Evolutionary conservation across 2,329 filamentous ascomycete genomes (phyloP).

Genomic region (Pseudogymnoascus pannorum): DNA sequence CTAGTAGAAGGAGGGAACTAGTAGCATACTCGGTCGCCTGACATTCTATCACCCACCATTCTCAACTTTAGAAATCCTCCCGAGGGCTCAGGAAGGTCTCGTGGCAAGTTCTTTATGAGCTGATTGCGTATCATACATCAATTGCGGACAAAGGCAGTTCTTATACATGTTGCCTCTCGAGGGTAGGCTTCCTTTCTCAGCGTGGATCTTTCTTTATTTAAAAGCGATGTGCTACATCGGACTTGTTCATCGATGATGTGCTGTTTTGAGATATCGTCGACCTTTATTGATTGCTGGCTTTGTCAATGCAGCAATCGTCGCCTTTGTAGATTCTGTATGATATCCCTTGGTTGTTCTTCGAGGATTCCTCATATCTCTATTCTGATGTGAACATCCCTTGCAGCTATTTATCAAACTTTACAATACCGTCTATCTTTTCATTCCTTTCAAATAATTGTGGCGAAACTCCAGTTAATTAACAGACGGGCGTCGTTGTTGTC

Average conservation of each 20-base stretch:
- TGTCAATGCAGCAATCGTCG: background rate
- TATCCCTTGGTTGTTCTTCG: background rate
- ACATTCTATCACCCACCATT: background rate
- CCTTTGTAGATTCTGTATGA: background rate
- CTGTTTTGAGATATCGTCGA: background rate
- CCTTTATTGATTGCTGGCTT: background rate
- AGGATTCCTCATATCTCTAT: background rate
- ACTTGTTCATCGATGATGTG: background rate
- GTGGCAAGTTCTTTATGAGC: background rate
- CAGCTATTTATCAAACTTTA: background rate
- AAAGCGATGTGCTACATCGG: background rate
- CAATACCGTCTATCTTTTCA: background rate
- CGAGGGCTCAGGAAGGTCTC: background rate
- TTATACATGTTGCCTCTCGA: background rate
- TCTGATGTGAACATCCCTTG: background rate
- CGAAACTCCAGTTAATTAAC: background rate
- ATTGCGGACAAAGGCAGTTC: background rate
- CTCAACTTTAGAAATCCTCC: background rate
- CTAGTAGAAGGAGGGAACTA: background rate
- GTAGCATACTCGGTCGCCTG: background rate
- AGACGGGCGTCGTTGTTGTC: background rate
- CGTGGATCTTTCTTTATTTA: background rate
- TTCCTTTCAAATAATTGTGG: background rate
- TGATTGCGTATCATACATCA: background rate
- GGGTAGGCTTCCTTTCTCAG: background rate